Base-by-base conservation (phyloP, 805 yeast genomes). In the Candida rishiriensis region DNA sequence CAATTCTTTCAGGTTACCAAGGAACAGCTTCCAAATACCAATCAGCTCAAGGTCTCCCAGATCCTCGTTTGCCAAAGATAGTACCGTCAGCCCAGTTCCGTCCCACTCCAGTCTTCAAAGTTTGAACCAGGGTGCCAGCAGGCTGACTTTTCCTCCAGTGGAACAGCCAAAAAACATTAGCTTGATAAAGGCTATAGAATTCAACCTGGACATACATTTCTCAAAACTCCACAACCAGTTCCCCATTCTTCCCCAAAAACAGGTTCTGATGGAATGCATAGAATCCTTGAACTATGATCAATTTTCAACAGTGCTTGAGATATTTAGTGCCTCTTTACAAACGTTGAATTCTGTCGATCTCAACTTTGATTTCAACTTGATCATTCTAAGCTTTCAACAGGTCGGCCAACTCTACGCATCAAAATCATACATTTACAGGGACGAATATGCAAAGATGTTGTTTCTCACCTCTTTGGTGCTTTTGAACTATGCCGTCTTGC, bases 401-500 rank as follows among this genome's bases (percentile, higher is more conserved):
- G 51, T 71, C 10, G 44, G 69, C 11, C 41, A 61, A 2, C 48
- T 70, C 6, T 73, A 72, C 50, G 73, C 76, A 0, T 47, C 60
- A 11, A 59, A 58, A 44, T 54, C 60, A 2, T 51, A 53, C 29
- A 57, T 66, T 55, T 63, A 53, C 35, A 47, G 51, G 29, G 58
- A 62, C 33, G 52, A 51, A 29, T 41, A 50, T 33, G 54, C 62
- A 17, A 64, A 54, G 39, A 36, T 65, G 10, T 51, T 72, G 11
- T 69, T 71, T 37, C 53, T 69, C 8, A 54, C 68, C 2, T 62
- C 75, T 0, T 59, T 76, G 42, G 61, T 68, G 0, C 52, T 75
- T 10, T 55, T 80, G 29, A 82, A 82, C 54, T 84, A 80, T 54
- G 64, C 79, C 10, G 70, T 81, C 10, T 63, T 81, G 2, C 64